Evolutionary conservation across 2,329 filamentous ascomycete genomes (phyloP), one percentile per base, ranked within the genome.

Genomic region (Chaetomium strumarium): DNA sequence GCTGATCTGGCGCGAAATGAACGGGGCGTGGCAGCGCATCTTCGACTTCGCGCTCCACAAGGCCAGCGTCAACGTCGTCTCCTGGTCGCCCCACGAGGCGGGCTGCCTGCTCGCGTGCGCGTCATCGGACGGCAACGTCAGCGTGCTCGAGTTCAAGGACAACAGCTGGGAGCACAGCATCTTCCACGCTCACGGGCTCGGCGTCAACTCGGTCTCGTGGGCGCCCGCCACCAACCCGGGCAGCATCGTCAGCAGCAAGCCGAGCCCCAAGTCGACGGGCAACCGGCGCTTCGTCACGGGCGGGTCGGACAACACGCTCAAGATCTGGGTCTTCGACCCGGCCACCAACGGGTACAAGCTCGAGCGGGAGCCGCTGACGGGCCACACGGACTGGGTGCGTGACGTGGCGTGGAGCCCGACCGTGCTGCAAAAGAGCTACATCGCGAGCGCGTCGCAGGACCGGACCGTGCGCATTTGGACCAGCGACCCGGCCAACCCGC

Each of bases 381-480:
- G 93, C 58, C 93, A 99, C 73, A 81, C 83, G 6, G 93, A 97
- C 75, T 99, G 93, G 93, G 93, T 99, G 51, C 85, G 93, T 58
- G 93, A 99, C 69, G 93, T 99, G 12, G 89, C 92, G 13, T 99
- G 93, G 93, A 92, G 88, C 46, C 93, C 93, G 11, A 96, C 90
- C 20, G 88, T 97, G 51, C 78, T 99, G 54, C 88, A 91, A 64
- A 96, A 96, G 78, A 90, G 86, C 53, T 99, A 99, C 74, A 96
- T 99, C 67, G 93, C 93, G 30, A 92, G 87, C 45, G 93, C 92
- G 11, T 91, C 87, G 49, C 91, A 97, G 74, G 93, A 99, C 71
- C 95, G 95, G 79, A 96, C 90, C 9, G 92, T 97, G 57, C 84
- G 90, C 61, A 96, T 99, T 72, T 99, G 93, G 93, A 97, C 92